Conservation (phyloP, 1,284 basidiomycete genomes). For the Apiotrichum gracile region DNA sequence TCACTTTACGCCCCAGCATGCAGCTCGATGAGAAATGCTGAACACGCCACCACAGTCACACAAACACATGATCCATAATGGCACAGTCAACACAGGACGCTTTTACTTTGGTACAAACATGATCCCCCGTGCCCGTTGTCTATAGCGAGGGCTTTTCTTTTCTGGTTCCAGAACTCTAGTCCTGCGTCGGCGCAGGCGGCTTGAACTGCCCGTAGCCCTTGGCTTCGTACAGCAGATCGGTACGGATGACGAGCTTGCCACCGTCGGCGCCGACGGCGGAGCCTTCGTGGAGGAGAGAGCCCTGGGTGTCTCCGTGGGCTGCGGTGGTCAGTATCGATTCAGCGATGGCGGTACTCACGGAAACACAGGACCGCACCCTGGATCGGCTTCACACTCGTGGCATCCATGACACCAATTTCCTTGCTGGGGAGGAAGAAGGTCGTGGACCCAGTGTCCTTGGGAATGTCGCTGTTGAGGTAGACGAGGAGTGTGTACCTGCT, state of each 20-base stretch:
- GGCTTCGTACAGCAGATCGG: constrained; percentile 47
- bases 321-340: constrained; percentile 13
- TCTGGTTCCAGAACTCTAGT: no score
- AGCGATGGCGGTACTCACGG: constrained; percentile 46
- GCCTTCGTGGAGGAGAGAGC: constrained; percentile 47
- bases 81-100: no score
- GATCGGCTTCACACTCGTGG: constrained; percentile 51
- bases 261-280: constrained; percentile 43
- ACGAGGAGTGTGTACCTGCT: constrained; percentile 55
- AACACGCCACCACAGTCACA: no score
- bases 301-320: constrained; percentile 46
- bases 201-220: constrained; percentile 46
- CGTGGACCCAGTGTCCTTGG: constrained; percentile 51
- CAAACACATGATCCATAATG: no score
- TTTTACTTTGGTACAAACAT: no score
- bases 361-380: constrained; percentile 54
- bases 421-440: constrained; percentile 54
- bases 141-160: no score
- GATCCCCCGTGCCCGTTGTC: no score
- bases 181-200: constrained; percentile 20
- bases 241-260: constrained; percentile 47
- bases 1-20: no score
- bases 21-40: no score
- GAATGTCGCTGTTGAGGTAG: constrained; percentile 52
- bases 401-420: constrained; percentile 50